A percentile compares a stretch with the other conserved stretches of the same genome.
Evolutionary conservation across 2,329 filamentous ascomycete genomes (phyloP).

Genomic region (Daldinia eschscholtzii): DNA sequence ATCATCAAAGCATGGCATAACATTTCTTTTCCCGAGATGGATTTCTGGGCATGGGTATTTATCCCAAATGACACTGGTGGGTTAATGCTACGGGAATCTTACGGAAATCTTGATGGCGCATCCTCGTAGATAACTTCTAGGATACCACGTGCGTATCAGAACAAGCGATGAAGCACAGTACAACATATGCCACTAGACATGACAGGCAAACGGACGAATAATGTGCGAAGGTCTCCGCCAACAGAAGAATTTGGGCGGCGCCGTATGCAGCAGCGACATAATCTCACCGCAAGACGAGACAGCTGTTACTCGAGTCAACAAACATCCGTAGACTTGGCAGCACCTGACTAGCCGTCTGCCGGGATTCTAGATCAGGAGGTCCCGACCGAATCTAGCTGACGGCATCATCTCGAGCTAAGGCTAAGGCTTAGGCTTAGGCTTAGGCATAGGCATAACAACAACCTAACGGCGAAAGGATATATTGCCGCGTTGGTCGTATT

Average conservation of each 20-base stretch:
- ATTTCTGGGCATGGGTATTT: slow-evolving; percentile 35
- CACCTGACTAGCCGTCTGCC: slow-evolving; percentile 34
- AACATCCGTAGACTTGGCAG: slow-evolving; percentile 36
- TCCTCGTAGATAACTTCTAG: slow-evolving; percentile 18
- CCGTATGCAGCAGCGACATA: slow-evolving; percentile 33
- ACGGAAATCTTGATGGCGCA: slow-evolving; percentile 26
- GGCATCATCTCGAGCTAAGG: slow-evolving; percentile 9
- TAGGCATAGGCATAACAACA: slow-evolving; percentile 14
- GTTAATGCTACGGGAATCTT: slow-evolving; percentile 32
- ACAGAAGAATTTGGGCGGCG: slow-evolving; percentile 25
- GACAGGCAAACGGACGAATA: slow-evolving; percentile 19
- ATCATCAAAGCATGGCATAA: slow-evolving; percentile 17
- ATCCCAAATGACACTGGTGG: slow-evolving; percentile 41
- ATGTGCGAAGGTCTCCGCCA: slow-evolving; percentile 22
- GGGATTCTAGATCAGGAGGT: slow-evolving; percentile 38
- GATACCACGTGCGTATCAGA: slow-evolving; percentile 33
- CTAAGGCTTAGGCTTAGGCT: slow-evolving; percentile 23
- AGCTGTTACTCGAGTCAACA: slow-evolving; percentile 26
- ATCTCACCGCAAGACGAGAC: slow-evolving; percentile 44
- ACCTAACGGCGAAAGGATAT: slow-evolving; percentile 27
- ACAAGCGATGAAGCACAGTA: slow-evolving; percentile 21
- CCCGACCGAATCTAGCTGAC: slow-evolving; percentile 36
- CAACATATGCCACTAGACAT: slow-evolving; percentile 20
- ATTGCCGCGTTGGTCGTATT: slow-evolving; percentile 25
- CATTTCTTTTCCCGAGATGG: slow-evolving; percentile 33